These are phyloP conservation scores for Leccinum fibrillosum DNA, from an alignment of 768 basidiomycete genomes.

Conservation along the genomic window DNA sequence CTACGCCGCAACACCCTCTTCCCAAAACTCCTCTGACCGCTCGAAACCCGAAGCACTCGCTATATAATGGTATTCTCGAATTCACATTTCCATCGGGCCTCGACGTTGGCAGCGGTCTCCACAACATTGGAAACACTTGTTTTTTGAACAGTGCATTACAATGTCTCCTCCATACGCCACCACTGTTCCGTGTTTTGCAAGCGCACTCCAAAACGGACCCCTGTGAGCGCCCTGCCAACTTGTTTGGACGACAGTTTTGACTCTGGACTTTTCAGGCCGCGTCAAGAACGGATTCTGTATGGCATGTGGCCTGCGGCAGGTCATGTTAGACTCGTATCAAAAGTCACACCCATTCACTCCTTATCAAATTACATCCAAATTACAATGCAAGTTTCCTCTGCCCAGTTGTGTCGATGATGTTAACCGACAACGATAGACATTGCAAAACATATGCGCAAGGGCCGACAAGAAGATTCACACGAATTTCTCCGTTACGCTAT, in stretches of 20 bases:
- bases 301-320: slow-evolving; percentile 63
- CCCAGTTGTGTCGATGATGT: background rate
- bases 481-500: slow-evolving; percentile 95
- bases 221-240: slow-evolving; percentile 47
- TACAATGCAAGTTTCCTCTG: slow-evolving; percentile 56
- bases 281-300: slow-evolving; percentile 66
- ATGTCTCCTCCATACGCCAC: slow-evolving; percentile 89
- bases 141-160: slow-evolving; percentile 95
- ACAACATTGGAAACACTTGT: slow-evolving; percentile 91
- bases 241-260: slow-evolving; percentile 1
- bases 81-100: slow-evolving; percentile 55
- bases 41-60: slow-evolving; percentile 32
- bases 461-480: slow-evolving; percentile 97
- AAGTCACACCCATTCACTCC: slow-evolving; percentile 58
- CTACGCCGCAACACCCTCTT: slow-evolving; percentile 25
- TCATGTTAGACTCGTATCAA: slow-evolving; percentile 53
- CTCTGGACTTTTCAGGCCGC: slow-evolving; percentile 33
- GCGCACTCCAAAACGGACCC: slow-evolving; percentile 46
- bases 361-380: slow-evolving; percentile 55
- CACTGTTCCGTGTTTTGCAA: slow-evolving; percentile 63
- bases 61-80: slow-evolving; percentile 57
- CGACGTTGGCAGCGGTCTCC: slow-evolving; percentile 58
- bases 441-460: slow-evolving; percentile 85
- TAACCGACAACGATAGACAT: slow-evolving; percentile 53
- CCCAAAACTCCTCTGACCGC: slow-evolving; percentile 28